phyloP scores from a whole-genome alignment of 2,329 filamentous ascomycete genomes.

The Arthrobotrys musiformis region DNA sequence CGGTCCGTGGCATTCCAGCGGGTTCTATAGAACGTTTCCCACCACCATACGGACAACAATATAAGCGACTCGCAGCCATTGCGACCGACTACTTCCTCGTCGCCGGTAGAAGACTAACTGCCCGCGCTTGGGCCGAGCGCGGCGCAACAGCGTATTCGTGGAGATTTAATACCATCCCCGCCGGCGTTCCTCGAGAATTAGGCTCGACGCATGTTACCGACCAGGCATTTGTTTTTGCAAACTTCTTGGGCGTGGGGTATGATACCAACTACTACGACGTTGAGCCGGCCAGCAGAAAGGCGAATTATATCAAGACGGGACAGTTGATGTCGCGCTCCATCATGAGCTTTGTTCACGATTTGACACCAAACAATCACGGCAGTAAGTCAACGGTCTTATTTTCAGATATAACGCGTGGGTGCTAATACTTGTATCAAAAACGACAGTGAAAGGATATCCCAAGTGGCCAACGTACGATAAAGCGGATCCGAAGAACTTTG shows the following conservation, averaged over 20 bases:
- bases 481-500: conserved; percentile 40
- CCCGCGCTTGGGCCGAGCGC: conserved; percentile 67
- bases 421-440: neutral
- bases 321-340: conserved; percentile 46
- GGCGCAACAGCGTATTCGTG: conserved; percentile 70
- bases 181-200: conserved; percentile 63
- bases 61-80: conserved; percentile 69
- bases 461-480: conserved; percentile 39
- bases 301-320: conserved; percentile 42
- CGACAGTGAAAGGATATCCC: conserved; percentile 40
- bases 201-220: conserved; percentile 69
- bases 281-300: conserved; percentile 24
- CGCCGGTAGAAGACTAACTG: conserved; percentile 69
- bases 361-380: conserved; percentile 43
- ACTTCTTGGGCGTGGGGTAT: conserved; percentile 59
- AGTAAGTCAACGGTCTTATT: conserved; percentile 19
- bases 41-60: conserved; percentile 64
- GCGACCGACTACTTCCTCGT: conserved; percentile 69
- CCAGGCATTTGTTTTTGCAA: conserved; percentile 63
- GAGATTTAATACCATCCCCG: conserved; percentile 70
- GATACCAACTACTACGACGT: conserved; percentile 43
- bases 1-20: conserved; percentile 25
- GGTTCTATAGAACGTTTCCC: conserved; percentile 37
- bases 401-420: neutral
- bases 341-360: conserved; percentile 46